Conservation (phyloP, 441 rosid genomes). For the Brassica balearica region DNA sequence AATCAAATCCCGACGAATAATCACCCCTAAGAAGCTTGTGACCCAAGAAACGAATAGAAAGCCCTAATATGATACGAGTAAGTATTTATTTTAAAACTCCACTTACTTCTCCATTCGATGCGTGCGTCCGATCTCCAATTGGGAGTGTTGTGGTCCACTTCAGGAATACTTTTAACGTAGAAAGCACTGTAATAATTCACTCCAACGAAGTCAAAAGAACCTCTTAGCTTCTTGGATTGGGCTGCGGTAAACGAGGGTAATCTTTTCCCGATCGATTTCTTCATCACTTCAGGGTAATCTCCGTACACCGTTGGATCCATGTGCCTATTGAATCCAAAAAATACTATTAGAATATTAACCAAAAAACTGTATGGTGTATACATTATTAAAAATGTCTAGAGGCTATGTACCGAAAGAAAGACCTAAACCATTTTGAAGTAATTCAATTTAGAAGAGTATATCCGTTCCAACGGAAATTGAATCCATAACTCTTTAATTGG, state of each 20-base stretch:
- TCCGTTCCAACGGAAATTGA: no score
- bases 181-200: constrained; percentile 54
- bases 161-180: constrained; percentile 43
- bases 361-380: background rate
- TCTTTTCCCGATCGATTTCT: constrained; percentile 44
- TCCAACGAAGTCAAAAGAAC: constrained; percentile 57
- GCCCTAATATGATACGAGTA: background rate
- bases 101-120: constrained; percentile 45
- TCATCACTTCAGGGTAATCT: constrained; percentile 54
- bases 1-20: background rate
- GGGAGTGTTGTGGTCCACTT: constrained; percentile 11
- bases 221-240: constrained; percentile 45
- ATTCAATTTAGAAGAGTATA: no score
- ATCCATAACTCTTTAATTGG: background rate
- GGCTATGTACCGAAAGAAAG: no score
- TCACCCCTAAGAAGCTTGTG: background rate
- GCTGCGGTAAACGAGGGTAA: constrained; percentile 48
- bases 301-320: constrained; percentile 55
- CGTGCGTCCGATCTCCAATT: constrained; percentile 43
- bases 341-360: background rate
- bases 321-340: constrained; percentile 32
- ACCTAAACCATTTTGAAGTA: no score
- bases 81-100: background rate
- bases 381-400: no score
- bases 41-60: constrained; percentile 8